Base-by-base conservation (phyloP, 2,329 filamentous ascomycete genomes). In the Penicillium sp. region DNA sequence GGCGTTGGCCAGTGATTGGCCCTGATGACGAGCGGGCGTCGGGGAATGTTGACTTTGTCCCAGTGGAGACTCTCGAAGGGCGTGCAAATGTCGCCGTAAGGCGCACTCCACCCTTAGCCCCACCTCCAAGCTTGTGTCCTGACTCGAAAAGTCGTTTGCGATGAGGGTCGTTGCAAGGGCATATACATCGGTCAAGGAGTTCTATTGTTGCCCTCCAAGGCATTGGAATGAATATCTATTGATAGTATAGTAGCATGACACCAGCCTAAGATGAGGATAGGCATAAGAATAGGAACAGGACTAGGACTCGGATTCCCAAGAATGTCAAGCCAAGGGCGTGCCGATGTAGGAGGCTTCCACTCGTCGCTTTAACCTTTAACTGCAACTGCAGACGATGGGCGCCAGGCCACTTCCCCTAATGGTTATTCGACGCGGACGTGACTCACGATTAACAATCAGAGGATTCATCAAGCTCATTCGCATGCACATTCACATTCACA, bases 261-360 rank as follows among this genome's bases (percentile, higher is more conserved):
- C 6, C 7, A 26, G 24, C 24, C 24, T 5, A 26, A 4, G 6
- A 26, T 7, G 2, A 2, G 3, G 18, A 21, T 21, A 21, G 18
- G 18, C 18, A 21, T 21, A 21, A 21, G 18, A 21, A 21, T 21
- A 21, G 18, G 2, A 21, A 21, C 3, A 21, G 18, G 18, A 21
- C 18, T 21, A 21, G 18, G 18, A 21, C n/a, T 21, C 18, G 18
- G 18, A 21, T 21, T 21, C 18, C 18, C 28, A 29, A 29, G 59
- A 59, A 62, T 61, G 59, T 61, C 58, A 58, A 61, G 57, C 50
- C 58, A 62, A 63, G 61, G 61, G 61, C 61, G 61, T 43, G 52
- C 50, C 49, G 49, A 51, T 45, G 49, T 45, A 47, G 47, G 33
- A 16, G 39, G 15, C 49, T 18, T 41, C 24, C 24, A 4, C 24